phyloP scores from a whole-genome alignment of 2,329 filamentous ascomycete genomes.

The Colletotrichum sp. region DNA sequence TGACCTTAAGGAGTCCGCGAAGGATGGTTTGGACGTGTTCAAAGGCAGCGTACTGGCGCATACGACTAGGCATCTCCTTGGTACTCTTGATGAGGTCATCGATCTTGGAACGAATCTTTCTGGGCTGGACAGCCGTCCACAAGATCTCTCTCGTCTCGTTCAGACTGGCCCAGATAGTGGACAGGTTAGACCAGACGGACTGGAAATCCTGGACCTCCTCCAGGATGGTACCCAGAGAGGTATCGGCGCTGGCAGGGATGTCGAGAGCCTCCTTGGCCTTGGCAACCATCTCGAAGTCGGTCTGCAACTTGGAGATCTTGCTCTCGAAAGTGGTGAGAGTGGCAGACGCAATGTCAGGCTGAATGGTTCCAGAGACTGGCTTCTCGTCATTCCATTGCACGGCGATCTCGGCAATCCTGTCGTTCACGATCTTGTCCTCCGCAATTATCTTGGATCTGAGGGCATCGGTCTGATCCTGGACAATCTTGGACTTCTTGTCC shows the following conservation, averaged over 20 bases:
- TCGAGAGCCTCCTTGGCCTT: slow-evolving; percentile 97
- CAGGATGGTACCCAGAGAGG: slow-evolving; percentile 81
- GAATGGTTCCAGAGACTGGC: slow-evolving; percentile 92
- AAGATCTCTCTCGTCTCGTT: slow-evolving; percentile 91
- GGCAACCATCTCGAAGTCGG: slow-evolving; percentile 90
- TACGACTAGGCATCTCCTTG: slow-evolving; percentile 98
- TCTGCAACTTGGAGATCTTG: slow-evolving; percentile 82
- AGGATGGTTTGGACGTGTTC: slow-evolving; percentile 95
- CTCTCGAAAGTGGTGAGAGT: slow-evolving; percentile 83
- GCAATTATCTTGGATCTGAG: slow-evolving; percentile 92
- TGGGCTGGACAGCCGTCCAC: slow-evolving; percentile 94
- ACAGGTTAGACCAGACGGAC: slow-evolving; percentile 95
- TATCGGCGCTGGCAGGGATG: slow-evolving; percentile 79
- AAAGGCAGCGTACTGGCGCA: slow-evolving; percentile 99
- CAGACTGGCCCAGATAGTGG: slow-evolving; percentile 94
- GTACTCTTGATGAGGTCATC: slow-evolving; percentile 96
- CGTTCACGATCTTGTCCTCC: slow-evolving; percentile 88
- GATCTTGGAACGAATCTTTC: slow-evolving; percentile 88
- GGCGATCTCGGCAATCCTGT: slow-evolving; percentile 86
- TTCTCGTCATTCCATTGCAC: slow-evolving; percentile 95
- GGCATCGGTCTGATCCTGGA: slow-evolving; percentile 94
- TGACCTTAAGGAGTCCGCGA: slow-evolving; percentile 88
- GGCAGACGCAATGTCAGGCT: slow-evolving; percentile 84
- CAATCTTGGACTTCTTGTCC: slow-evolving; percentile 89
- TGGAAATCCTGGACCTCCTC: slow-evolving; percentile 99